Conservation (phyloP, 2,329 filamentous ascomycete genomes). For the Exophiala sp. region DNA sequence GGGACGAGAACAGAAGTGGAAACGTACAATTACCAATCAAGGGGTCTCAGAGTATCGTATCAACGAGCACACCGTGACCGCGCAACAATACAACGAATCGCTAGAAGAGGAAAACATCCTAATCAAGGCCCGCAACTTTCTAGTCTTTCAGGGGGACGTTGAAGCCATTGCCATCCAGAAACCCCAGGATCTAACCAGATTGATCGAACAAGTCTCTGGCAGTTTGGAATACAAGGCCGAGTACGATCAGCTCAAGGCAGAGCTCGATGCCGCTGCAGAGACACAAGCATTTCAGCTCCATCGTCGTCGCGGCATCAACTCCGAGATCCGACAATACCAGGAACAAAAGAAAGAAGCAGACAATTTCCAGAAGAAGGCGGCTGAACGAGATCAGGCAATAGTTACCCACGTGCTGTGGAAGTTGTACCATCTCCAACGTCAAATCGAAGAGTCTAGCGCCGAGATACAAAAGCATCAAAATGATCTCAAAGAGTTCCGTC, state of each 20-base stretch:
- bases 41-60: conserved; percentile 95
- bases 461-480: conserved; percentile 93
- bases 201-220: conserved; percentile 97
- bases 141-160: conserved; percentile 97
- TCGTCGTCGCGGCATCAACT: conserved; percentile 88
- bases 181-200: conserved; percentile 82
- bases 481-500: conserved; percentile 86
- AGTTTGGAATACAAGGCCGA: conserved; percentile 92
- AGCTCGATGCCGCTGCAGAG: conserved; percentile 81
- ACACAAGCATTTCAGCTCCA: conserved; percentile 86
- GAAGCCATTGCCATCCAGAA: conserved; percentile 95
- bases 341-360: conserved; percentile 96
- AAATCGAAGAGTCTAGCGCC: conserved; percentile 86
- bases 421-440: conserved; percentile 87
- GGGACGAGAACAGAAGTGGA: conserved; percentile 92
- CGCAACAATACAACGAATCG: conserved; percentile 88
- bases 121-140: conserved; percentile 95
- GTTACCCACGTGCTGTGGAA: conserved; percentile 96
- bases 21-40: conserved; percentile 82
- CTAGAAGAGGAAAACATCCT: conserved; percentile 93
- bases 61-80: conserved; percentile 84
- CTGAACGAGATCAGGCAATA: conserved; percentile 85
- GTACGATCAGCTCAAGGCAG: conserved; percentile 84
- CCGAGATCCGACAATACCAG: conserved; percentile 95
- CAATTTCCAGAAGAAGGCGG: conserved; percentile 83